These are phyloP conservation scores for Tetrapyrgos nigripes DNA, from an alignment of 1,284 basidiomycete species.

Conservation along the genomic window DNA sequence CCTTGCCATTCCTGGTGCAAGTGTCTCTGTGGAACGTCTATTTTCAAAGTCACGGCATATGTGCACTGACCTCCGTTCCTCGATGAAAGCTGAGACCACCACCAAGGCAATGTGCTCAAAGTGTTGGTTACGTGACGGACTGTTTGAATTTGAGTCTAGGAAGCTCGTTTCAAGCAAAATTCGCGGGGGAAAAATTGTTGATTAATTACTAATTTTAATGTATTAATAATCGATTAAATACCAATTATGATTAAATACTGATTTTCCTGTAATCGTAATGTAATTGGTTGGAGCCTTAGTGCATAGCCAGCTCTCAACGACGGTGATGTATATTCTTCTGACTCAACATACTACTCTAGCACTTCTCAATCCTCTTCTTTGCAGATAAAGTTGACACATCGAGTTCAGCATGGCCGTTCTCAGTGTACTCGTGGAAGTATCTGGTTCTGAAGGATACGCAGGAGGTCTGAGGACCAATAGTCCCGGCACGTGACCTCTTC, in stretches of 20 bases:
- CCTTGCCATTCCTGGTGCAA: slow-evolving; percentile 30
- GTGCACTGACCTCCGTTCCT: slow-evolving; percentile 23
- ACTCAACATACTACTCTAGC: too few relatives aligned
- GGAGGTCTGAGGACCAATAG: too few relatives aligned
- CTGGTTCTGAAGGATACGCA: too few relatives aligned
- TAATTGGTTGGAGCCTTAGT: slow-evolving; percentile 7
- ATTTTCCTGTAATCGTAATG: not conserved
- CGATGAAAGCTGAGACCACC: slow-evolving; percentile 27
- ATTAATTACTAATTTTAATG: slow-evolving; percentile 9
- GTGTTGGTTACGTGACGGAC: slow-evolving; percentile 28
- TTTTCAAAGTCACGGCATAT: slow-evolving; percentile 30
- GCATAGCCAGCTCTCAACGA: too few relatives aligned
- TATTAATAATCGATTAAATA: slow-evolving; percentile 1
- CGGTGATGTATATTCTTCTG: too few relatives aligned
- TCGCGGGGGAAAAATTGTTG: not conserved
- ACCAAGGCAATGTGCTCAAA: slow-evolving; percentile 28
- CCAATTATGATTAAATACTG: not conserved
- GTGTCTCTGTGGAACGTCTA: slow-evolving; percentile 28
- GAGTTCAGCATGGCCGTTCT: too few relatives aligned
- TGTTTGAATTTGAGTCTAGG: slow-evolving; percentile 7
- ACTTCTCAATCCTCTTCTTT: too few relatives aligned
- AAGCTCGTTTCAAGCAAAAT: slow-evolving; percentile 2
- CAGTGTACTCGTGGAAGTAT: too few relatives aligned
- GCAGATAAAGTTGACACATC: too few relatives aligned
- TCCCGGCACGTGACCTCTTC: too few relatives aligned